Evolutionary conservation across 768 basidiomycete species (phyloP).

Genomic region (Ramaria rubella): DNA sequence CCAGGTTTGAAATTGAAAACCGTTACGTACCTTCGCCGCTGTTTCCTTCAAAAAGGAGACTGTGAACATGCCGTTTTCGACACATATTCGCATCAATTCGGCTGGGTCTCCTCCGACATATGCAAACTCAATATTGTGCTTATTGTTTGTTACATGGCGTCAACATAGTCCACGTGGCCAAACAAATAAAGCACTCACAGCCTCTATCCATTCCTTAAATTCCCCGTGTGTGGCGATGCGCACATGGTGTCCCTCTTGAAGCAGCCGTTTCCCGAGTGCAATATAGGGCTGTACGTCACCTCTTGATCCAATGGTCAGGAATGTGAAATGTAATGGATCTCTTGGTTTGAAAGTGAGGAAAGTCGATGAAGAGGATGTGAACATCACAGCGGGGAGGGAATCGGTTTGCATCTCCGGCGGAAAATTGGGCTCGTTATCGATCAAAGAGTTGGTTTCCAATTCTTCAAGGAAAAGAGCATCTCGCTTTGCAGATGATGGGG

Average conservation of each 20-base stretch:
- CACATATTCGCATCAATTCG: conserved; percentile 94
- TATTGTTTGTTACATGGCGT: conserved; percentile 34
- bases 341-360: conserved; percentile 95
- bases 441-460: conserved; percentile 49
- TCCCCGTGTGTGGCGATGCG: conserved; percentile 94
- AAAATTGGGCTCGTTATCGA: conserved; percentile 38
- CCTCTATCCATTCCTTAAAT: conserved; percentile 92
- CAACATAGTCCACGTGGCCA: background rate
- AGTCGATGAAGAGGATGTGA: conserved; percentile 91
- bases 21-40: conserved; percentile 61
- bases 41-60: conserved; percentile 92
- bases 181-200: conserved; percentile 45
- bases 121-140: conserved; percentile 94
- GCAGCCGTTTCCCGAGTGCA: conserved; percentile 84
- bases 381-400: conserved; percentile 86
- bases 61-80: conserved; percentile 97
- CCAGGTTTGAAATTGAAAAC: background rate
- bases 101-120: conserved; percentile 96
- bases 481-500: conserved; percentile 36
- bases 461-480: conserved; percentile 83
- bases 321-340: conserved; percentile 81
- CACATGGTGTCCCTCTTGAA: conserved; percentile 82
- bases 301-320: conserved; percentile 91
- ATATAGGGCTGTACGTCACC: conserved; percentile 99
- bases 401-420: conserved; percentile 55